Base-by-base conservation (phyloP, 495 filamentous ascomycete species). In the Penicillium pulvis region DNA sequence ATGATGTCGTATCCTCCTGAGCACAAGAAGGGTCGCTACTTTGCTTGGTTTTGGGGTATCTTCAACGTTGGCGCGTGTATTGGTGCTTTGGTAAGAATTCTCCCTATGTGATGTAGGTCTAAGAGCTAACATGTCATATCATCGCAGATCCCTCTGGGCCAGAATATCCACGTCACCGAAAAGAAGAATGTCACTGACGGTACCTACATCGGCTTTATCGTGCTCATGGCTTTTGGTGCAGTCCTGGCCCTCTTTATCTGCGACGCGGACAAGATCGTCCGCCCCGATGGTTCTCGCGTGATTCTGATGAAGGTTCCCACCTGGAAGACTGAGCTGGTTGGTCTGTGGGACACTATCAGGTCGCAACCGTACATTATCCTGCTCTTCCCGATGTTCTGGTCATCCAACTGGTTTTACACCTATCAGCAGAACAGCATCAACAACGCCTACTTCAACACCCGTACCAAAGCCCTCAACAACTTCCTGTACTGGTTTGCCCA, bases 231-330 rank as follows among this genome's bases (percentile, higher is more conserved):
- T 39, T 53, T 68, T 23, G 80, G 80, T 26, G 90, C 91, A 39
- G 52, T 78, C 53, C 77, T 96, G 1, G 85, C 90, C 10, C 75
- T 73, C 19, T 70, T 69, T 33, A 65, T 80, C 31, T 75, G 73
- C 24, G 70, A 93, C 62, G 89, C 89, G 47, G 79, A 85, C 54
- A 79, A 84, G 48, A 82, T 97, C 49, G 73, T 90, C 53, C 90
- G 92, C 52, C 69, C 79, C 3, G 92, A 96, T 71, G 91, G 91
- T 39, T 88, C 87, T 33, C 81, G 81, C 45, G 82, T 93, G 62
- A 87, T 93, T 62, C 66, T 92, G 17, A 92, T 91, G 89, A 90
- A 92, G 79, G 86, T 91, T 66, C 91, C 91, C 4, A 87, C 86
- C 35, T 89, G 85, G 83, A 65, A 64, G 51, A 75, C 69, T 47